A percentile compares a stretch with the other conserved stretches of the same genome.
phyloP scores from a whole-genome alignment of 495 filamentous ascomycete species.

The Lasiosphaeria hispida region DNA sequence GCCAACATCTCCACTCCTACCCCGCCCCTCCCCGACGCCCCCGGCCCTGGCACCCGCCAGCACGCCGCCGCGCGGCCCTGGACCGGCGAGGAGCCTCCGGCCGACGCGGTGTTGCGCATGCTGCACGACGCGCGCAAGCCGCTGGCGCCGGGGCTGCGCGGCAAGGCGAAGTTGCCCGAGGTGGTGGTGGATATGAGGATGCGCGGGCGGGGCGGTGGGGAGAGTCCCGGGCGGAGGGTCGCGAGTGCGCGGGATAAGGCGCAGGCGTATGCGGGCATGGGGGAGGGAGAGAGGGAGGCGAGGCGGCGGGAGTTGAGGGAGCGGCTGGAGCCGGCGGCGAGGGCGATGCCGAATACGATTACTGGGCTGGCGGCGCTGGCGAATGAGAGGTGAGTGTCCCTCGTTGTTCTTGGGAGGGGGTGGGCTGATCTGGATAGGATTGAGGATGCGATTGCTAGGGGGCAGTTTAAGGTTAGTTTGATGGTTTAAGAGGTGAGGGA shows the following conservation, averaged over 20 bases:
- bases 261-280: constrained; percentile 63
- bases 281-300: constrained; percentile 66
- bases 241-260: constrained; percentile 78
- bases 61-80: constrained; percentile 71
- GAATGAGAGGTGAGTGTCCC: constrained; percentile 58
- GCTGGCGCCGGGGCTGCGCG: constrained; percentile 47
- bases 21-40: constrained; percentile 54
- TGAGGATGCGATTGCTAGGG: constrained; percentile 87
- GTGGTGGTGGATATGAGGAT: constrained; percentile 60
- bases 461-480: constrained; percentile 67
- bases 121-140: constrained; percentile 78
- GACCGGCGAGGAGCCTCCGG: constrained; percentile 70
- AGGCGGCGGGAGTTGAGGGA: constrained; percentile 72
- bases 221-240: constrained; percentile 56
- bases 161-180: constrained; percentile 47
- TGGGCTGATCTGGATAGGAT: constrained; percentile 51
- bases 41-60: constrained; percentile 69
- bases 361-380: constrained; percentile 79
- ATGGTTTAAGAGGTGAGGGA: neutral
- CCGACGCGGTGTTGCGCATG: constrained; percentile 85
- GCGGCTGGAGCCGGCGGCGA: constrained; percentile 69
- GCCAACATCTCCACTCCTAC: constrained; percentile 70
- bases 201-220: constrained; percentile 35
- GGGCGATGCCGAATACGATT: constrained; percentile 73
- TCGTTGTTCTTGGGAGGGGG: neutral